Evolutionary conservation across 177 flowering plant species (phyloP).

Genomic region (Tripterygium wilfordii): DNA sequence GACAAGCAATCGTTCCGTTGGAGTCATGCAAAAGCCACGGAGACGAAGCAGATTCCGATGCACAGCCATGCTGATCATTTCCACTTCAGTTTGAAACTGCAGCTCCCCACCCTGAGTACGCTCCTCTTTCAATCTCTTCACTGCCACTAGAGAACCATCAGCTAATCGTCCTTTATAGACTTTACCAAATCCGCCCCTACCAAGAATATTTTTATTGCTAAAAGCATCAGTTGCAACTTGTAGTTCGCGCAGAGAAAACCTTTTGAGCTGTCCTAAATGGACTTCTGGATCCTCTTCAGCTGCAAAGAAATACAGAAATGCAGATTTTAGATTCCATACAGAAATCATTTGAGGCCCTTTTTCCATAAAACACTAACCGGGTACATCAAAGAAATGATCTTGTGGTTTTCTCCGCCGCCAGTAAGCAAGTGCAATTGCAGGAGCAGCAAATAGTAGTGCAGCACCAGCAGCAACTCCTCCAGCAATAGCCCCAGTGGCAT

Average conservation of each 20-base stretch:
- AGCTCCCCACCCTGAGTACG: conserved; percentile 71
- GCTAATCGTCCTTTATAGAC: conserved; percentile 72
- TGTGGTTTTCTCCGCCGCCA: conserved; percentile 66
- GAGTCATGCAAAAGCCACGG: conserved; percentile 77
- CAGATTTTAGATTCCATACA: too few species aligned
- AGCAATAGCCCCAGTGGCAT: conserved; percentile 75
- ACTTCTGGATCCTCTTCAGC: conserved; percentile 81
- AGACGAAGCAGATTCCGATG: conserved; percentile 63
- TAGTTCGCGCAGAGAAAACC: conserved; percentile 63
- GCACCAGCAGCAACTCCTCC: conserved; percentile 94
- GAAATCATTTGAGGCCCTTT: neutral
- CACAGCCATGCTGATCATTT: conserved; percentile 77
- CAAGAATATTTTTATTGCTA: conserved; percentile 56
- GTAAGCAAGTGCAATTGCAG: conserved; percentile 75
- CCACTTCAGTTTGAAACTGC: conserved; percentile 70
- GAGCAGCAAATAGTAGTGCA: conserved; percentile 79
- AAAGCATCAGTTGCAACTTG: conserved; percentile 66
- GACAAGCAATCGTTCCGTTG: conserved; percentile 68
- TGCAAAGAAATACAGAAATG: conserved; percentile 25
- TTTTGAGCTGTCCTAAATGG: conserved; percentile 67
- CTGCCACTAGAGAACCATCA: conserved; percentile 64
- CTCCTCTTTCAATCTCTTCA: conserved; percentile 66
- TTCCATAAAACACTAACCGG: conserved; percentile 46
- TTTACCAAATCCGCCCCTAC: conserved; percentile 78
- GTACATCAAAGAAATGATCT: conserved; percentile 88